Evolutionary conservation across 1,284 basidiomycete genomes (phyloP).

Genomic region (Grifola frondosa): DNA sequence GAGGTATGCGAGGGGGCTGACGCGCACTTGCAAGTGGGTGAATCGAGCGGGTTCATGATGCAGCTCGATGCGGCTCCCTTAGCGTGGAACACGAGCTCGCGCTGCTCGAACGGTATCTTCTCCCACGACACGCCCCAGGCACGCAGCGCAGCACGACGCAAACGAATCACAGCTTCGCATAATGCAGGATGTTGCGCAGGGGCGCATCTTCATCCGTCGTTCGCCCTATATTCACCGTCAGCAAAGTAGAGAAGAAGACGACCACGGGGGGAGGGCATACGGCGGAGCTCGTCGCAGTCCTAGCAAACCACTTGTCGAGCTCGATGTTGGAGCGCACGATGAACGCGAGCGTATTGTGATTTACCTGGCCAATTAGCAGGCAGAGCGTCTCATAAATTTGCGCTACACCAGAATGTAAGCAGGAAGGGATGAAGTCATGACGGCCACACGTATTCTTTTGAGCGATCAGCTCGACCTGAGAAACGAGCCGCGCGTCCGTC

Average conservation of each 20-base stretch:
- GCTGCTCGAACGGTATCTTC: constrained; percentile 91
- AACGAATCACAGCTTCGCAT: constrained; percentile 91
- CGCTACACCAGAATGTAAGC: constrained; percentile 45
- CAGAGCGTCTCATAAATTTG: constrained; percentile 89
- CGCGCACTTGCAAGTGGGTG: constrained; percentile 74
- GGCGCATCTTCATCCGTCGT: constrained; percentile 83
- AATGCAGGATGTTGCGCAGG: constrained; percentile 83
- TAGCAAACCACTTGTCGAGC: constrained; percentile 86
- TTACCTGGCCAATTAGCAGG: constrained; percentile 84
- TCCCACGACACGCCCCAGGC: constrained; percentile 94
- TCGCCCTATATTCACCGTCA: constrained; percentile 46
- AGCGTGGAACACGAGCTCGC: constrained; percentile 90
- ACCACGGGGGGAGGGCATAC: constrained; percentile 39
- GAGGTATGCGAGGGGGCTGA: too few species aligned
- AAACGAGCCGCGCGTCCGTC: constrained; percentile 85
- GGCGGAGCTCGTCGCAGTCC: constrained; percentile 82
- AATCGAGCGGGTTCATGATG: constrained; percentile 76
- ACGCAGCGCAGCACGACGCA: constrained; percentile 88
- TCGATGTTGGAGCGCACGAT: constrained; percentile 83
- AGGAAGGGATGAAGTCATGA: too few species aligned
- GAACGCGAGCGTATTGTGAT: constrained; percentile 80
- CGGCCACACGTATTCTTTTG: constrained; percentile 79
- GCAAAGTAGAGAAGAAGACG: constrained; percentile 1
- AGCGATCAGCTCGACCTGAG: constrained; percentile 87
- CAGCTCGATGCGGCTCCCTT: constrained; percentile 89